Percentiles rank a stretch among this genome's conserved stretches.
Evolutionary conservation across 2,329 filamentous ascomycete genomes (phyloP).

Genomic region (Myriosclerotinia scirpicola): DNA sequence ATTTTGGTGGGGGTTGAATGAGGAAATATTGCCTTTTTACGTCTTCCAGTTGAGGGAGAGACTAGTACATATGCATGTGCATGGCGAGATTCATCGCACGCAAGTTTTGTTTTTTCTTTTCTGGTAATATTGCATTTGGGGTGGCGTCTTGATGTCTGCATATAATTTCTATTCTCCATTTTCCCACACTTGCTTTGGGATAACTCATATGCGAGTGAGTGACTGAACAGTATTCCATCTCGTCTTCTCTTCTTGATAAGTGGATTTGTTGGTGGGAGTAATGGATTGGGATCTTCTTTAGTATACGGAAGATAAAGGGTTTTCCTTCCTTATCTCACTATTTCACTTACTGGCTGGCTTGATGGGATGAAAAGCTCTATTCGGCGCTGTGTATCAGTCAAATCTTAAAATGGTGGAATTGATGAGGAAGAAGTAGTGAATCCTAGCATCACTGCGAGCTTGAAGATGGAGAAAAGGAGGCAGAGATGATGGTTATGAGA

Average conservation of each 20-base stretch:
- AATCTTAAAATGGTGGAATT: conserved; percentile 19
- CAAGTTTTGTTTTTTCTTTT: conserved; percentile 35
- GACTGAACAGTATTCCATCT: conserved; percentile 25
- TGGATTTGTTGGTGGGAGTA: conserved; percentile 22
- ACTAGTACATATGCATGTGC: conserved; percentile 36
- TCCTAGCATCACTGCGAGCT: background rate
- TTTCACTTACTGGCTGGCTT: conserved; percentile 19
- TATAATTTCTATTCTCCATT: conserved; percentile 36
- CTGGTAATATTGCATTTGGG: conserved; percentile 41
- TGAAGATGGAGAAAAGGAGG: conserved; percentile 16
- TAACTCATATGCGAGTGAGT: conserved; percentile 16
- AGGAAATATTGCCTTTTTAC: conserved; percentile 30
- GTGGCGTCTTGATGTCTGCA: conserved; percentile 39
- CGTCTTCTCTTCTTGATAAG: conserved; percentile 22
- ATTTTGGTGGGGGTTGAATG: conserved; percentile 34
- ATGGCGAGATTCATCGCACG: conserved; percentile 27
- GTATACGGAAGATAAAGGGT: conserved; percentile 29
- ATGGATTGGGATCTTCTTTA: conserved; percentile 25
- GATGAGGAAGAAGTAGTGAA: conserved; percentile 7
- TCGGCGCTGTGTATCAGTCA: conserved; percentile 36
- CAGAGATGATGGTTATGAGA: conserved; percentile 25
- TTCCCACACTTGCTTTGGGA: conserved; percentile 18
- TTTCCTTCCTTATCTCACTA: conserved; percentile 17
- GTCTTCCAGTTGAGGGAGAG: conserved; percentile 27
- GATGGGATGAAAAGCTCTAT: conserved; percentile 12